Evolutionary conservation across 352 stramenopile genomes (phyloP).

Genomic region (Nothophytophthora sp.): DNA sequence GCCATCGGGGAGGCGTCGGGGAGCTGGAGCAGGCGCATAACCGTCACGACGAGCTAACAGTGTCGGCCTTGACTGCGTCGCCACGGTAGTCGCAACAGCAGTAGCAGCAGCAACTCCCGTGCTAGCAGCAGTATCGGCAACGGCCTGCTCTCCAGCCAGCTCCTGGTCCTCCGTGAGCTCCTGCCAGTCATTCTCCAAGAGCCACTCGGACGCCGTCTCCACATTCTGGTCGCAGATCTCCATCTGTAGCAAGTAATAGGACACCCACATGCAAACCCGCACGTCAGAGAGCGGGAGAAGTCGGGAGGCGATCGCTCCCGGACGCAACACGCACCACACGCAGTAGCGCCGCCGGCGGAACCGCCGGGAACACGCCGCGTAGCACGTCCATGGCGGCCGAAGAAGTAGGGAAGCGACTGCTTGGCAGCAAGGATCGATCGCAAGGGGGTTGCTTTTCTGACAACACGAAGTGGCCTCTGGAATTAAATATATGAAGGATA

Average conservation of each 20-base stretch:
- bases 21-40: no score
- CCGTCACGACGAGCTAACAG: no score
- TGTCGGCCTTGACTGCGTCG: no score
- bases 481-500: no score
- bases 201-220: slow-evolving; percentile 52
- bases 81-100: no score
- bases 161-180: slow-evolving; percentile 30
- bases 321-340: slow-evolving; percentile 32
- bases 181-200: slow-evolving; percentile 63
- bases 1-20: no score
- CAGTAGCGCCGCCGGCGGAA: slow-evolving; percentile 33
- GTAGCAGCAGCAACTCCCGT: background rate
- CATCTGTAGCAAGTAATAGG: slow-evolving; percentile 36
- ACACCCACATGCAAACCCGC: no score
- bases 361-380: slow-evolving; percentile 36
- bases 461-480: no score
- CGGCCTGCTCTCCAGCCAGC: background rate
- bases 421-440: no score
- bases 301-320: background rate
- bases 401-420: no score
- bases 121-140: background rate
- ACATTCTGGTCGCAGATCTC: slow-evolving; percentile 57
- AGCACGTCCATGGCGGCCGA: slow-evolving; percentile 57
- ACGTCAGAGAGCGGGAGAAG: no score
- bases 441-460: no score